These are phyloP conservation scores for Salisapilia sapeloensis DNA, from an alignment of 352 stramenopile species.

Conservation along the genomic window DNA sequence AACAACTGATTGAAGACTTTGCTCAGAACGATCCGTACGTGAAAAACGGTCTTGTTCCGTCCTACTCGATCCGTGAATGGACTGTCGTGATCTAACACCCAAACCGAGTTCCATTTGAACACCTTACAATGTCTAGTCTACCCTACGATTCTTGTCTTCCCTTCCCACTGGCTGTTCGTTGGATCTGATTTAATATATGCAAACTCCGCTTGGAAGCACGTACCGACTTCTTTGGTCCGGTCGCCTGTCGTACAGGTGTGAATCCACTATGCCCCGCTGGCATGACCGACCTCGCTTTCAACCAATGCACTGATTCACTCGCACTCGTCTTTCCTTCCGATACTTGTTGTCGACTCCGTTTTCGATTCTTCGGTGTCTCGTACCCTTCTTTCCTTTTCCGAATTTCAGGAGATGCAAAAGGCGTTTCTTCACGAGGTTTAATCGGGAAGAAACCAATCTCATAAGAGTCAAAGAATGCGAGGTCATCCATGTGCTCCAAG, in stretches of 20 bases:
- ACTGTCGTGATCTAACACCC: constrained; percentile 34
- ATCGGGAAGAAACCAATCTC: constrained; percentile 67
- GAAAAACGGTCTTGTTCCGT: constrained; percentile 47
- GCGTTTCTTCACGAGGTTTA: constrained; percentile 38
- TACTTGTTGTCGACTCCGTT: background rate
- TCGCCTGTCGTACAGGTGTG: too few species aligned
- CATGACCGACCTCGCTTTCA: too few species aligned
- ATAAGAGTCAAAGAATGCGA: constrained; percentile 60
- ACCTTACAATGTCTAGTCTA: too few species aligned
- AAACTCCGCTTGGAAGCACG: constrained; percentile 1
- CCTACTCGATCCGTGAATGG: constrained; percentile 51
- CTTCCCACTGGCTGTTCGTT: too few species aligned
- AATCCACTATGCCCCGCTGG: too few species aligned
- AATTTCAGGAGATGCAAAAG: too few species aligned
- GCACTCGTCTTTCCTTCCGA: background rate
- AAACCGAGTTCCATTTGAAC: too few species aligned
- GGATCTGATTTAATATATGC: too few species aligned
- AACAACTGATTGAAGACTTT: constrained; percentile 38
- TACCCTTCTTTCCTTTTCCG: too few species aligned
- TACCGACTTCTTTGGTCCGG: too few species aligned
- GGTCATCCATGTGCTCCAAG: constrained; percentile 54
- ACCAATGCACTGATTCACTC: too few species aligned
- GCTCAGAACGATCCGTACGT: constrained; percentile 54
- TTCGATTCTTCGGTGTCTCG: constrained; percentile 1
- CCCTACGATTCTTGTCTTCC: too few species aligned